Base-by-base conservation (phyloP, 1,284 basidiomycete genomes). In the Rhizopogon parksii region DNA sequence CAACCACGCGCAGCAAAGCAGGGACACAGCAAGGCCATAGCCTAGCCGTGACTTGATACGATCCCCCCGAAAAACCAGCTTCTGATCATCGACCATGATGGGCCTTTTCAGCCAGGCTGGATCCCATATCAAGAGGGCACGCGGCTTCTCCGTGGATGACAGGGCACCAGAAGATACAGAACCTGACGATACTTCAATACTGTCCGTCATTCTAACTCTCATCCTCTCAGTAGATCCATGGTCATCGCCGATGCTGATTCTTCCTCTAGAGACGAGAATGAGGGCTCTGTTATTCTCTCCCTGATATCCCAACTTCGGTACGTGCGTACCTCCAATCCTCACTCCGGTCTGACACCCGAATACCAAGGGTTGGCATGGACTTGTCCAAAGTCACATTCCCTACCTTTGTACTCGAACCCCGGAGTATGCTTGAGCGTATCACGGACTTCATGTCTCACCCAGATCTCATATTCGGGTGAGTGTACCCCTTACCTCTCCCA, bases 401-500 rank as follows among this genome's bases (percentile, higher is more conserved):
- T 40, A 96, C 93, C 0, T 97, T 97, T 61, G 94, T 97, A 0
- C 80, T 97, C 52, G 94, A 97, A 69, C 93, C 93, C 5, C 77
- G 93, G 61, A 89, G 87, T 62, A 91, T 96, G 85, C 80, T 95
- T 47, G 94, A 97, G 73, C 84, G 94, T 59, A 95, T 97, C 65
- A 96, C 94, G 37, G 96, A 99, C 75, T 99, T 99, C 70, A 95
- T 99, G 86, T 91, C 92, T 55, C 95, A 98, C 72, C 94, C 96
- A 24, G 95, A 99, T 72, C 84, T 98, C 64, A 87, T 99, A 67
- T 98, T 95, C 72, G 91, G 91, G 89, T 83, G 67, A 73, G 89
- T 78, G 47, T 46, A 46, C 50, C 12, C 43, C 50, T 27, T 37
- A 52, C 48, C 19, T 53, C 30, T 57, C 36, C 45, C 40, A 43